These are phyloP conservation scores for Phytophthora sp. DNA, from an alignment of 352 stramenopile species.

Conservation along the genomic window DNA sequence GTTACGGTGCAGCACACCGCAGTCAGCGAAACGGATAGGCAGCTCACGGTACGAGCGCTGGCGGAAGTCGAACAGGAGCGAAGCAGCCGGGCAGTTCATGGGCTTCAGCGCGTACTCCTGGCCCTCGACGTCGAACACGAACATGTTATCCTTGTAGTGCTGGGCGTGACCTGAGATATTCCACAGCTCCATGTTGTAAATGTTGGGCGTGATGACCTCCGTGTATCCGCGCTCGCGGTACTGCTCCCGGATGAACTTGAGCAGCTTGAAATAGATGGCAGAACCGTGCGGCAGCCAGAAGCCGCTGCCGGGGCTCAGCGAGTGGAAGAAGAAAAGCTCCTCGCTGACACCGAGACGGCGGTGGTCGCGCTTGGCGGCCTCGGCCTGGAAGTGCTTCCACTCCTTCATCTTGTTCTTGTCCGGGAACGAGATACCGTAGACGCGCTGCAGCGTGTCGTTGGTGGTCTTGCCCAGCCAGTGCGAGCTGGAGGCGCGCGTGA, in stretches of 20 bases:
- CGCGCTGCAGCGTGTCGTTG: conserved; percentile 96
- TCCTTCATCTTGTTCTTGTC: conserved; percentile 98
- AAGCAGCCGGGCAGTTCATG: conserved; percentile 99
- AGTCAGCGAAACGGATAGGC: conserved; percentile 97
- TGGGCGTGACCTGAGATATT: conserved; percentile 95
- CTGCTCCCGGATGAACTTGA: conserved; percentile 96
- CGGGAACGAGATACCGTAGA: conserved; percentile 98
- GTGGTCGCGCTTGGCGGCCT: conserved; percentile 98
- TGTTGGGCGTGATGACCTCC: conserved; percentile 98
- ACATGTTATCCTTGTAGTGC: conserved; percentile 99
- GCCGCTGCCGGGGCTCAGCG: conserved; percentile 93
- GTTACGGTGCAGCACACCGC: conserved; percentile 98
- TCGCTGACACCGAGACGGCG: conserved; percentile 93
- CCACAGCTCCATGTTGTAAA: conserved; percentile 99
- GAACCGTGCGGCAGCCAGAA: conserved; percentile 97
- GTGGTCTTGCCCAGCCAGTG: conserved; percentile 98
- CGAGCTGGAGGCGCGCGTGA: conserved; percentile 94
- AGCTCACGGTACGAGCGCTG: conserved; percentile 97
- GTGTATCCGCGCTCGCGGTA: conserved; percentile 72
- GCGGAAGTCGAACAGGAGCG: conserved; percentile 96
- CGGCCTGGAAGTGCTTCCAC: conserved; percentile 95
- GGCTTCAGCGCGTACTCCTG: conserved; percentile 97
- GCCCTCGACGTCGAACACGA: conserved; percentile 97
- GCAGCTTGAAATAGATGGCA: conserved; percentile 97
- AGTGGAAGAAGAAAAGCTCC: conserved; percentile 96